Evolutionary conservation across 208 protist genomes (phyloP).

Genomic region (Herpetomonas samuelpessoai): DNA sequence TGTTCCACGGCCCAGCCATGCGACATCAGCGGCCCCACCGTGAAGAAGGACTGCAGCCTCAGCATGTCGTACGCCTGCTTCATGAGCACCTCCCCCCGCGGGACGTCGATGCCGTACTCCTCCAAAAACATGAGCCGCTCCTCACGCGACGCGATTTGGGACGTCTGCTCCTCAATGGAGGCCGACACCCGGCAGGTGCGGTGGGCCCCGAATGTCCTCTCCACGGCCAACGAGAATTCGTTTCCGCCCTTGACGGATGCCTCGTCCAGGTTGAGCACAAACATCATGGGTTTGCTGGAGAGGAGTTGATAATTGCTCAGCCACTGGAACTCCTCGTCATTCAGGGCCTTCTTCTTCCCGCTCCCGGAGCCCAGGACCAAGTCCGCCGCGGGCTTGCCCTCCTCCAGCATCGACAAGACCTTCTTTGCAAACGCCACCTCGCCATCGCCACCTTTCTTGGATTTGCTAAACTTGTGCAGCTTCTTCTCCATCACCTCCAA

Average conservation of each 20-base stretch:
- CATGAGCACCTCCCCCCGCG: slow-evolving; percentile 70
- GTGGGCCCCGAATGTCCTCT: slow-evolving; percentile 50
- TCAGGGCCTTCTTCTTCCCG: slow-evolving; percentile 9
- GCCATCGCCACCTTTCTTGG: slow-evolving; percentile 34
- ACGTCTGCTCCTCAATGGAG: slow-evolving; percentile 79
- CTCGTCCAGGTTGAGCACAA: slow-evolving; percentile 87
- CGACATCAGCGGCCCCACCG: slow-evolving; percentile 82
- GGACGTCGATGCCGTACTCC: slow-evolving; percentile 73
- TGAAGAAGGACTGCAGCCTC: slow-evolving; percentile 84
- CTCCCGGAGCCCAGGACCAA: slow-evolving; percentile 10
- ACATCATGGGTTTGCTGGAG: slow-evolving; percentile 81
- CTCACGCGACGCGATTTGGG: slow-evolving; percentile 55
- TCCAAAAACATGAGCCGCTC: slow-evolving; percentile 72
- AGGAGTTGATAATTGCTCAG: slow-evolving; percentile 67
- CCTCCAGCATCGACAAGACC: slow-evolving; percentile 49
- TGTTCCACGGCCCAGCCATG: slow-evolving; percentile 58
- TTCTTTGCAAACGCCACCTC: slow-evolving; percentile 40
- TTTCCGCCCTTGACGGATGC: slow-evolving; percentile 49
- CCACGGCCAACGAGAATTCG: slow-evolving; percentile 40
- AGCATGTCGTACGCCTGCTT: slow-evolving; percentile 54
- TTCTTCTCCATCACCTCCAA: slow-evolving; percentile 73
- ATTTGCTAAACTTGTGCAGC: slow-evolving; percentile 38
- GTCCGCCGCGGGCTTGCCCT: slow-evolving; percentile 44
- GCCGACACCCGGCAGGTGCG: slow-evolving; percentile 68
- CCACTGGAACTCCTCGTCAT: slow-evolving; percentile 27